phyloP scores from a whole-genome alignment of 768 basidiomycete species.

The Hygrophoropsis aurantiaca region DNA sequence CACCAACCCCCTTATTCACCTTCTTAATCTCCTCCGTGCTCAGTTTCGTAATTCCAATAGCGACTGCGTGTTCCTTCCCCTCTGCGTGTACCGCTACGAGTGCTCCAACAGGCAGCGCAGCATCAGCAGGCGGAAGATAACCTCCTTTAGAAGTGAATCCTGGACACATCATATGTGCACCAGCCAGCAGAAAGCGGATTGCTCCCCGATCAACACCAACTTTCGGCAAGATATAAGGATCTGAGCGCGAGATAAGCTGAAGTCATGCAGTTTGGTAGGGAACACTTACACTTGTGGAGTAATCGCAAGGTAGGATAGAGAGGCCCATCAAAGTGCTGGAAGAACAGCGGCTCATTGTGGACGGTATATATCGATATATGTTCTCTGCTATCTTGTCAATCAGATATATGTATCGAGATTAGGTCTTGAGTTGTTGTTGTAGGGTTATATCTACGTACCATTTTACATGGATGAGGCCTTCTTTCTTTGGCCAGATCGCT shows the following conservation, averaged over 20 bases:
- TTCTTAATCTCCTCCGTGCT: constrained; percentile 86
- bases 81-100: constrained; percentile 94
- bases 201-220: constrained; percentile 95
- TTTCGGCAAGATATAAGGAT: constrained; percentile 86
- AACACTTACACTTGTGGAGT: constrained; percentile 82
- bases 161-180: constrained; percentile 96
- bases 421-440: constrained; percentile 11
- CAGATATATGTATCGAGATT: constrained; percentile 12
- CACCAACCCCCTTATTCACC: constrained; percentile 87
- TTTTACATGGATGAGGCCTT: constrained; percentile 88
- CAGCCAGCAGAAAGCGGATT: constrained; percentile 93
- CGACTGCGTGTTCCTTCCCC: constrained; percentile 91
- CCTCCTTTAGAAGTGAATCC: constrained; percentile 94
- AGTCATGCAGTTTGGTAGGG: not conserved
- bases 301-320: constrained; percentile 86
- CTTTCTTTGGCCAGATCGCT: constrained; percentile 98
- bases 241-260: constrained; percentile 39
- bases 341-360: constrained; percentile 83
- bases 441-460: constrained; percentile 47
- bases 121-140: constrained; percentile 72
- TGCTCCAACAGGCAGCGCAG: constrained; percentile 63
- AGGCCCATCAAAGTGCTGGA: constrained; percentile 96
- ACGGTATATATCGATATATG: constrained; percentile 93
- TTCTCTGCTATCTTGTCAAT: constrained; percentile 70
- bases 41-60: constrained; percentile 80